Base-by-base conservation (phyloP, 805 yeast genomes). In the Zygoascus flipseniorum region DNA sequence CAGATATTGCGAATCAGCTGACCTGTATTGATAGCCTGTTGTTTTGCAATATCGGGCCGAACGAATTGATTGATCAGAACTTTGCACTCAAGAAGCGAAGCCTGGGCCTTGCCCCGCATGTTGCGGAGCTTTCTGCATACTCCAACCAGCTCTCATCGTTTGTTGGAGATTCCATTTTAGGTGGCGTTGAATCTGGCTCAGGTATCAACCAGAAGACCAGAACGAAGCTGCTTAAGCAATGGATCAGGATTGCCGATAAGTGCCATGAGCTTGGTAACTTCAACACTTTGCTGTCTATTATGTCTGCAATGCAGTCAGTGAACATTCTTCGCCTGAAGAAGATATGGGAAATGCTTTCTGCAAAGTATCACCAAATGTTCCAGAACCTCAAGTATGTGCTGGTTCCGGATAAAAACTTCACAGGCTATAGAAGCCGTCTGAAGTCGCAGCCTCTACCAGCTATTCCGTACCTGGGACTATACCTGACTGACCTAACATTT, bases 161-260 rank as follows among this genome's bases (percentile, higher is more conserved):
- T 58, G 70, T 70, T 8, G 69, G 70, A 11, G 70, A 67, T 47
- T 61, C 70, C 4, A 61, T 70, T 48, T 52, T 69, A 35, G 56
- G 60, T 5, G 61, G 57, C 19, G 20, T 19, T 16, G 49, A 28
- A 16, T 23, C 35, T n/a, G 23, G 35, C n/a, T 11, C 31, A 4
- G 65, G 62, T 18, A 48, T 66, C 48, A 54, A 56, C 20, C 51
- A 58, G 43, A 67, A 68, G 54, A 59, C 58, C 32, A 63, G 73
- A 31, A 59, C 62, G 31, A 65, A 65, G 48, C 55, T 70, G 37
- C 59, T 70, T 45, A 65, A 66, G 58, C 65, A 60, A 42, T 70
- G 73, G 73, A 67, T 70, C 55, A 65, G 64, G 45, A 57, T 68
- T 16, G 73, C 73, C 10, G 62, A 65, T 31, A 64, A 62, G 43